Percentiles rank a stretch among this genome's conserved stretches.
Conservation (phyloP, 331 rosid genomes). For the Quercus lobata region DNA sequence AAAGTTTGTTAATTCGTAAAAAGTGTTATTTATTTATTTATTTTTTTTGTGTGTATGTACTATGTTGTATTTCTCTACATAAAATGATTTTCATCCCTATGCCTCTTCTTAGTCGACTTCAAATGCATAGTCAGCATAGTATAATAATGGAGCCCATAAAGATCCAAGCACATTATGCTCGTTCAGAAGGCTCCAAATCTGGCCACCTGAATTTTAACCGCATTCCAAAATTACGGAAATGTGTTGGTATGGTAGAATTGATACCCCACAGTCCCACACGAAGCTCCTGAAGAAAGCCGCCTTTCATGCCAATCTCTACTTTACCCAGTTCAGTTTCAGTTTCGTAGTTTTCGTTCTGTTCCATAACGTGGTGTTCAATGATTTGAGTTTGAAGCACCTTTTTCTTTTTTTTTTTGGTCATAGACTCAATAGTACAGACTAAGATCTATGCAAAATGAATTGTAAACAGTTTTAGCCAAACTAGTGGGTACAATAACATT, state of each 20-base stretch:
- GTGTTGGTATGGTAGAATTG: slow-evolving; percentile 10
- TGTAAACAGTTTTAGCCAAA: too few relatives aligned
- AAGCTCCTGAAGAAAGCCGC: slow-evolving; percentile 19
- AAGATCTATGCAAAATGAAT: too few relatives aligned
- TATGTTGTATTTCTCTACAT: too few relatives aligned
- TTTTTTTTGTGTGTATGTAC: too few relatives aligned
- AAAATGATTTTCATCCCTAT: background rate
- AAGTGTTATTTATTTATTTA: too few relatives aligned
- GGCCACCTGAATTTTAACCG: slow-evolving; percentile 40
- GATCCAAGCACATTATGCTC: slow-evolving; percentile 26
- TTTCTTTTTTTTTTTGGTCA: background rate
- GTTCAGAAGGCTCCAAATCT: slow-evolving; percentile 43
- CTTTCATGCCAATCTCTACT: slow-evolving; percentile 20
- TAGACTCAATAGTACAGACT: too few relatives aligned
- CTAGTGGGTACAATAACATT: too few relatives aligned
- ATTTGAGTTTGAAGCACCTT: background rate
- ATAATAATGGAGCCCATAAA: slow-evolving; percentile 23
- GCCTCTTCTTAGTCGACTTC: background rate
- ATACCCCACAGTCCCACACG: slow-evolving; percentile 39
- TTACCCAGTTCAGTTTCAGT: background rate
- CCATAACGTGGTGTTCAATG: background rate
- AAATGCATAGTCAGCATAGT: background rate
- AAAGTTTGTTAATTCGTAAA: too few relatives aligned
- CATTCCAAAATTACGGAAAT: slow-evolving; percentile 42
- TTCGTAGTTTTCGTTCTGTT: background rate